phyloP scores from a whole-genome alignment of 1,139 yeast genomes.

The Wickerhamomyces sp. region DNA sequence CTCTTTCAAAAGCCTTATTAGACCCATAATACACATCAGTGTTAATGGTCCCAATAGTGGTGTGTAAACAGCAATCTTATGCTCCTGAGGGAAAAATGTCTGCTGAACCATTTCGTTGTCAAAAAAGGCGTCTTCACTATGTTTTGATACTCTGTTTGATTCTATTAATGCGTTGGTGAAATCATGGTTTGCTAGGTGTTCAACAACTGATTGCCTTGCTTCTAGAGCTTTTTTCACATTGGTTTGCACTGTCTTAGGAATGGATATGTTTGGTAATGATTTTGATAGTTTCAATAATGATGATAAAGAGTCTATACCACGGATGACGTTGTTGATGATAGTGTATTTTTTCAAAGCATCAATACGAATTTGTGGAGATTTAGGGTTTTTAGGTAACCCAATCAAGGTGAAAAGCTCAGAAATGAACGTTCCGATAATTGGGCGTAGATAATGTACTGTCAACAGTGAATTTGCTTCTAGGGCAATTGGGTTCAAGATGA shows the following conservation, averaged over 20 bases:
- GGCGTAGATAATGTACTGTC: conserved; percentile 44
- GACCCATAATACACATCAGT: conserved; percentile 62
- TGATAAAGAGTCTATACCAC: conserved; percentile 54
- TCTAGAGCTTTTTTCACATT: conserved; percentile 31
- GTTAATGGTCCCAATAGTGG: conserved; percentile 85
- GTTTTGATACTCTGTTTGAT: conserved; percentile 51
- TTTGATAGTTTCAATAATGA: conserved; percentile 67
- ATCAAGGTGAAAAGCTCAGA: conserved; percentile 69
- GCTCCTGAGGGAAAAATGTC: conserved; percentile 91
- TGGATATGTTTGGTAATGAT: conserved; percentile 72
- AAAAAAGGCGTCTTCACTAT: conserved; percentile 78
- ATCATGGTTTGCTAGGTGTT: conserved; percentile 22
- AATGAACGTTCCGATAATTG: conserved; percentile 64
- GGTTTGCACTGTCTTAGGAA: conserved; percentile 47
- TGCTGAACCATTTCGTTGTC: conserved; percentile 95
- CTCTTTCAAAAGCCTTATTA: conserved; percentile 41
- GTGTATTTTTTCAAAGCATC: conserved; percentile 63
- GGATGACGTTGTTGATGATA: conserved; percentile 47
- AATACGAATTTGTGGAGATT: conserved; percentile 56
- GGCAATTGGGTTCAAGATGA: conserved; percentile 45
- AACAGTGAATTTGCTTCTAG: conserved; percentile 30
- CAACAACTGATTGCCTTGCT: conserved; percentile 28
- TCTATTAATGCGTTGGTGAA: conserved; percentile 46
- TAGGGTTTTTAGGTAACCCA: conserved; percentile 58
- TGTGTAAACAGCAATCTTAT: conserved; percentile 85